Evolutionary conservation across 371 early-diverging fungal species (phyloP).

Genomic region (Apophysomyces elegans): DNA sequence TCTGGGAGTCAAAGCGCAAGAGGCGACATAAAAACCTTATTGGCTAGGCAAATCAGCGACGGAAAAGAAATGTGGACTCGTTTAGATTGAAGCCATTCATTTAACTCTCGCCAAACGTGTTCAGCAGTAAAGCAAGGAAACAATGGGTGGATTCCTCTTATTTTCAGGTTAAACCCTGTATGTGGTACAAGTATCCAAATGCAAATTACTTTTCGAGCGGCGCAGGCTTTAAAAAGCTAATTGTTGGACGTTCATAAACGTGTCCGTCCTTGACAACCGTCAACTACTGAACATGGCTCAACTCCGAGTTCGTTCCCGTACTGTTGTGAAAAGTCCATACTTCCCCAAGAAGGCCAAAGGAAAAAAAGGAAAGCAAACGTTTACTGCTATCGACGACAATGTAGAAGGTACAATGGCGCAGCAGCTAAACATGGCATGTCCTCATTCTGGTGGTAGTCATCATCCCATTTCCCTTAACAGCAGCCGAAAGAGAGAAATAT

Average conservation of each 20-base stretch:
- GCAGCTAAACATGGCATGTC: background rate
- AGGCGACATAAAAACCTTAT: too few species aligned
- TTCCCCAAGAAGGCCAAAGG: background rate
- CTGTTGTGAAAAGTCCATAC: background rate
- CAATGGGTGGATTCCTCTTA: too few species aligned
- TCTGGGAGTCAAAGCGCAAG: too few species aligned
- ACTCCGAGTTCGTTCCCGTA: background rate
- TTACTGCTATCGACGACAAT: constrained; percentile 32
- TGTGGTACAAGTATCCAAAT: too few species aligned
- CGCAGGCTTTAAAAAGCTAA: background rate
- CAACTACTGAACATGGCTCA: constrained; percentile 4
- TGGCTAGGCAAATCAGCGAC: too few species aligned
- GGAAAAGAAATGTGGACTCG: too few species aligned
- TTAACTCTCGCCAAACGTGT: too few species aligned
- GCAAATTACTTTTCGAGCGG: background rate
- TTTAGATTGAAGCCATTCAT: too few species aligned
- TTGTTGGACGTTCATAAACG: background rate
- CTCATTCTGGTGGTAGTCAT: constrained; percentile 19
- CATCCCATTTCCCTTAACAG: constrained; percentile 47
- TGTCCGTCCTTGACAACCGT: constrained; percentile 7
- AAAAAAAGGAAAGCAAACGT: constrained; percentile 16
- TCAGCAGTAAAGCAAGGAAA: too few species aligned
- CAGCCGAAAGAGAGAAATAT: constrained; percentile 44
- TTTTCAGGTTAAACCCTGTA: too few species aligned
- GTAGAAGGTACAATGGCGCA: constrained; percentile 20